Evolutionary conservation across 2,329 filamentous ascomycete genomes (phyloP), one percentile per base, ranked within the genome.

Genomic region (Plectosphaerella plurivora): DNA sequence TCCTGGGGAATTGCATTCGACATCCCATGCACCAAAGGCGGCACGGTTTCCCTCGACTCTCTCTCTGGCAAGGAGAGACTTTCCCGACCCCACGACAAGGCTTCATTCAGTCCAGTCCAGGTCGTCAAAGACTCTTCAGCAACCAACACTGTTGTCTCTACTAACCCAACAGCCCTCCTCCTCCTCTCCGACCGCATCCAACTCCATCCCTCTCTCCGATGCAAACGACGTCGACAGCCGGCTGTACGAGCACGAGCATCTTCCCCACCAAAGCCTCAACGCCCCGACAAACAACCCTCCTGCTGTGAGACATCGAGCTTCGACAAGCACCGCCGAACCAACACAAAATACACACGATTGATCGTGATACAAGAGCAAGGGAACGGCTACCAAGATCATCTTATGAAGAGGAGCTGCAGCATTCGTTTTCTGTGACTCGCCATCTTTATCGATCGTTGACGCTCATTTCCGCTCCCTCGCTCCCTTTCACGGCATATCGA

Each of bases 341-440:
- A 37, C 15, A 37, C 28, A 10, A 35, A 24, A 49, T 41, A 37
- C 15, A 37, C 46, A n/a, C 47, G 24, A 49, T 41, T 49, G 47
- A 41, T 39, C 24, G 37, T 22, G 18, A 11, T 20, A 20, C 33
- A 24, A 33, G 47, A 49, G 47, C 47, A 49, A 12, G 22, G 47
- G 36, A 22, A 49, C 20, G 20, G 35, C 35, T 45, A 51, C 51
- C 16, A 18, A 22, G 41, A 49, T 22, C 47, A 50, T 44, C 48
- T 50, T 54, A 53, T 47, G 50, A 47, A 50, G 52, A 57, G 53
- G 49, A 58, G 55, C 61, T 66, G 63, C 61, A 66, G 64, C 65
- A 66, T 69, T 67, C 58, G 58, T 55, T 67, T 65, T 59, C 59
- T 65, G 62, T 65, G 55, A 54, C 53, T 54, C 49, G 47, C 25